Evolutionary conservation across 1,139 yeast species (phyloP).

Genomic region (Meyerozyma guilliermondii): DNA sequence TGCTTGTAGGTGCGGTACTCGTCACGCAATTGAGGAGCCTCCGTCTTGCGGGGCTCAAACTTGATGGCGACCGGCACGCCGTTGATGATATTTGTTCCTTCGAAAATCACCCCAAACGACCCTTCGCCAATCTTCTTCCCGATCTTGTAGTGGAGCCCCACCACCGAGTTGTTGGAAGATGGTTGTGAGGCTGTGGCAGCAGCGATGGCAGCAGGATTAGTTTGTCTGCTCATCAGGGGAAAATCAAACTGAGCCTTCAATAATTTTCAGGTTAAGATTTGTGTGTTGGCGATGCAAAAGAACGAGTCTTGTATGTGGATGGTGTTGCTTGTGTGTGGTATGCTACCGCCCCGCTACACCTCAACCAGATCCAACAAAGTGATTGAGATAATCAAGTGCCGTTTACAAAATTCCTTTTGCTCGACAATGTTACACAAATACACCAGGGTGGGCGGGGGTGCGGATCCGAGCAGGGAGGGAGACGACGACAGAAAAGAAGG

Average conservation of each 20-base stretch:
- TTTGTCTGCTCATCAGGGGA: constrained; percentile 1
- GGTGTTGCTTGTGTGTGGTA: neutral
- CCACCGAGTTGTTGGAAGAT: constrained; percentile 41
- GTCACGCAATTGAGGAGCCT: constrained; percentile 76
- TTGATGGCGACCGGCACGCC: constrained; percentile 76
- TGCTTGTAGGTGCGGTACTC: constrained; percentile 72
- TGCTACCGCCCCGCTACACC: neutral
- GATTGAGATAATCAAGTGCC: neutral
- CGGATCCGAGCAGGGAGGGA: neutral
- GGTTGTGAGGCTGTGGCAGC: constrained; percentile 3
- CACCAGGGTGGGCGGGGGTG: neutral
- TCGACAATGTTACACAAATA: constrained; percentile 2
- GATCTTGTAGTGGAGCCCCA: constrained; percentile 73
- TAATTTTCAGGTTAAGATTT: neutral
- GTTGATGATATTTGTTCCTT: constrained; percentile 71
- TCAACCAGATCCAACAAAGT: neutral
- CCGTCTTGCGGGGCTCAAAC: constrained; percentile 74
- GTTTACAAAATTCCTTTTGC: constrained; percentile 2
- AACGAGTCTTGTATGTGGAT: neutral
- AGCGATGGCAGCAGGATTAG: constrained; percentile 1
- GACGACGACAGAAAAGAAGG: too few species aligned
- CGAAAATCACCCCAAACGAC: constrained; percentile 77
- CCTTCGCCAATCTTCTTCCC: constrained; percentile 86
- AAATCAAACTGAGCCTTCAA: neutral
- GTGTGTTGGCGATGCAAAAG: neutral